phyloP scores from a whole-genome alignment of 1,284 basidiomycete genomes.

The Cryptococcus sp. region DNA sequence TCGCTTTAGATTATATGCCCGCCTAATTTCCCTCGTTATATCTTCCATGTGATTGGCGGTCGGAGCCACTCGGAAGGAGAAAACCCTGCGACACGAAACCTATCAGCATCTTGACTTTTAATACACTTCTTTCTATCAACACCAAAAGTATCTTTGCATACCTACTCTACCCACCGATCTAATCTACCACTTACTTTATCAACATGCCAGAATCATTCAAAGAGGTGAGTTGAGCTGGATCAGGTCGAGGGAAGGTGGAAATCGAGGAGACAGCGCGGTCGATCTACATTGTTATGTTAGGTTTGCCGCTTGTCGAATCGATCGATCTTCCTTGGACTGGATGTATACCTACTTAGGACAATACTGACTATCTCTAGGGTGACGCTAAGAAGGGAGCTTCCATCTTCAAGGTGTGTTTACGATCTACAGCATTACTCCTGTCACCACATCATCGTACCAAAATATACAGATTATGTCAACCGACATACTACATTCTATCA shows the following conservation, averaged over 20 bases:
- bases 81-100: no score
- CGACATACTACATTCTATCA: no score
- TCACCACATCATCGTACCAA: no score
- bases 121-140: no score
- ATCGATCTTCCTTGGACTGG: not conserved
- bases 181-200: conserved; percentile 4
- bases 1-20: no score
- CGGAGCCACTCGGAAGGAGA: no score
- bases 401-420: conserved; percentile 65
- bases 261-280: not conserved
- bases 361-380: conserved; percentile 53
- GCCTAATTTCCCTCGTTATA: no score
- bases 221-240: conserved; percentile 12
- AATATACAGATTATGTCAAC: no score
- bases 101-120: no score
- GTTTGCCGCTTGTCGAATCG: not conserved
- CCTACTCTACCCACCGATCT: conserved; percentile 1
- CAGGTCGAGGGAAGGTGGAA: not conserved
- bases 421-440: no score
- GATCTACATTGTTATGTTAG: not conserved
- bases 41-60: no score
- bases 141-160: not conserved
- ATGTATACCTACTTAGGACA: not conserved
- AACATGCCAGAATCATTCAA: conserved; percentile 21
- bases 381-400: conserved; percentile 80